These are phyloP conservation scores for Helichrysum umbraculigerum DNA, from an alignment of 129 eudicot species.

Conservation along the genomic window DNA sequence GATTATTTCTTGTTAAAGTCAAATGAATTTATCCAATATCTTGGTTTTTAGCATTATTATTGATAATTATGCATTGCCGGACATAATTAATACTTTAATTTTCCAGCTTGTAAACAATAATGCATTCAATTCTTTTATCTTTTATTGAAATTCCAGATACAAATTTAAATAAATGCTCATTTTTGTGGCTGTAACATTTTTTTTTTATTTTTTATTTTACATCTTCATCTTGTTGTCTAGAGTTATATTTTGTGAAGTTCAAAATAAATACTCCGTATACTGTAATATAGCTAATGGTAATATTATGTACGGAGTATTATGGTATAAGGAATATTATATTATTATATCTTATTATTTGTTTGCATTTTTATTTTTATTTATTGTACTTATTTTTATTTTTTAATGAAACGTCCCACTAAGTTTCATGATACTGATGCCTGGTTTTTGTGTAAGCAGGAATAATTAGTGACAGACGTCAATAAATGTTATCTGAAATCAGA, in stretches of 20 bases:
- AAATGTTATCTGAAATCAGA: slow-evolving; percentile 10
- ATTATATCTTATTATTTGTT: too few species aligned
- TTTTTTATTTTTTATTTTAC: background rate
- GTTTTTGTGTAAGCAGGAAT: slow-evolving; percentile 27
- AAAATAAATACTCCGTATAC: too few species aligned
- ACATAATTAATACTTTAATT: too few species aligned
- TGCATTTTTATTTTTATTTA: background rate
- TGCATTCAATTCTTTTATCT: too few species aligned
- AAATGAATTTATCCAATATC: background rate
- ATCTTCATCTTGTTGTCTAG: background rate
- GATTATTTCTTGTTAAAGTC: too few species aligned
- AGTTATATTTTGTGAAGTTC: too few species aligned
- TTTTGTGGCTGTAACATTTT: too few species aligned
- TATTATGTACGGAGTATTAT: too few species aligned
- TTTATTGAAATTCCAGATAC: background rate
- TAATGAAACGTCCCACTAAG: too few species aligned
- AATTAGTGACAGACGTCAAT: slow-evolving; percentile 27
- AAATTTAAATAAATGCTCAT: background rate
- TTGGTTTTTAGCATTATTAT: background rate
- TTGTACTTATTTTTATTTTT: background rate
- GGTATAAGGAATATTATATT: background rate
- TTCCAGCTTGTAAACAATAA: background rate
- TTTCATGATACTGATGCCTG: slow-evolving; percentile 2
- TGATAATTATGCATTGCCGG: background rate
- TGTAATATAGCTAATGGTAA: too few species aligned